Evolutionary conservation across 371 early-diverging fungal species (phyloP).

Genomic region (Mortierella sp.): DNA sequence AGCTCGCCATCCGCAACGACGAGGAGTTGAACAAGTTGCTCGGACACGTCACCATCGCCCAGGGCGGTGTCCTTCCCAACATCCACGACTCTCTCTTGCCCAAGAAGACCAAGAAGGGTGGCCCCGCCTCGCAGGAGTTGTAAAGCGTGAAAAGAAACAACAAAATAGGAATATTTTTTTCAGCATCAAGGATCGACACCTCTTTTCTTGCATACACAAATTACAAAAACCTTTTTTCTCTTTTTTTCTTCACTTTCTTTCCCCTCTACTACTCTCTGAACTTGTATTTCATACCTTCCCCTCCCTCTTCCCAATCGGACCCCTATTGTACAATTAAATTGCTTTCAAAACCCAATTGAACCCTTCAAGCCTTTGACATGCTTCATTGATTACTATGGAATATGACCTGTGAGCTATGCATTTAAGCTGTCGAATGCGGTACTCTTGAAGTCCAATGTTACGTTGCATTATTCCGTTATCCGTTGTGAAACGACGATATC

Average conservation of each 20-base stretch:
- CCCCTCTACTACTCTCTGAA: slow-evolving; percentile 32
- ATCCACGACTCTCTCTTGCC: slow-evolving; percentile 80
- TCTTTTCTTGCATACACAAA: slow-evolving; percentile 16
- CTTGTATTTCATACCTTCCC: slow-evolving; percentile 42
- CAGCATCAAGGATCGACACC: slow-evolving; percentile 2
- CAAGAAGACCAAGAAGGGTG: slow-evolving; percentile 81
- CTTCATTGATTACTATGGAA: too few relatives aligned
- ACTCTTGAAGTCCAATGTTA: not conserved
- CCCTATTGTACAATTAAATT: slow-evolving; percentile 15
- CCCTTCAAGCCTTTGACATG: not conserved
- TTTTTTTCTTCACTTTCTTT: slow-evolving; percentile 22
- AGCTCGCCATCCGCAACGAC: slow-evolving; percentile 96
- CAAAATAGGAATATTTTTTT: slow-evolving; percentile 13
- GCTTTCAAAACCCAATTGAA: slow-evolving; percentile 7
- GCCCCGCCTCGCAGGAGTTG: slow-evolving; percentile 63
- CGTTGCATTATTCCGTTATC: not conserved
- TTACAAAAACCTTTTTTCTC: slow-evolving; percentile 13
- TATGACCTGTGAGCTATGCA: not conserved
- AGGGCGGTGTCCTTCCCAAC: slow-evolving; percentile 91
- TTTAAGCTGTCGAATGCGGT: too few relatives aligned
- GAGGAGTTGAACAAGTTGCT: slow-evolving; percentile 97
- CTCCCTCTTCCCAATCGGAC: not conserved
- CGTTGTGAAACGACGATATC: too few relatives aligned
- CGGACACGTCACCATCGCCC: slow-evolving; percentile 89
- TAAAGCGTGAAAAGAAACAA: slow-evolving; percentile 41